A percentile compares a stretch with the other conserved stretches of the same genome.
phyloP scores from a whole-genome alignment of 176 grass and related monocot species.

The Eragrostis curvula region DNA sequence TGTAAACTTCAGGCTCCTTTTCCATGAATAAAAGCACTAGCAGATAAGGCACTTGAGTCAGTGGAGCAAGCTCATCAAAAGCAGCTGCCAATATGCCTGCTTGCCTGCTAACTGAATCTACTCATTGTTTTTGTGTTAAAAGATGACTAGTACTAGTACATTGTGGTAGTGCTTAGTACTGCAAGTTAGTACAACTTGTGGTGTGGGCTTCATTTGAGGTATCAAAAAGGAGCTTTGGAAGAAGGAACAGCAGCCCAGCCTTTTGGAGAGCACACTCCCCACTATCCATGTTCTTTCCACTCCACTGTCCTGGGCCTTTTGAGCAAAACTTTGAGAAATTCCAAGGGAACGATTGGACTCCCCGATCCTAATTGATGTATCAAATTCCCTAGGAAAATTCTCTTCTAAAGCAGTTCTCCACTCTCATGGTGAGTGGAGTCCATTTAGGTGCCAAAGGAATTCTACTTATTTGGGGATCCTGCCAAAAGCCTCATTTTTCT shows the following conservation, averaged over 20 bases:
- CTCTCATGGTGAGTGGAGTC: constrained; percentile 37
- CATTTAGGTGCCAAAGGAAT: constrained; percentile 42
- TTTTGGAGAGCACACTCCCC: constrained; percentile 40
- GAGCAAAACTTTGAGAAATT: constrained; percentile 22
- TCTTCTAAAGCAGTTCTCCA: constrained; percentile 28
- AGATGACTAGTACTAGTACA: not conserved
- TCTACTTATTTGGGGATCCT: constrained; percentile 31
- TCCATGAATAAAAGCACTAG: constrained; percentile 17
- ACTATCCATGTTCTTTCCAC: constrained; percentile 16
- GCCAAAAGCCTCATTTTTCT: constrained; percentile 27
- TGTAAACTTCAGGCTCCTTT: constrained; percentile 41
- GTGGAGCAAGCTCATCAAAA: constrained; percentile 33
- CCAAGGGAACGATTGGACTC: constrained; percentile 34
- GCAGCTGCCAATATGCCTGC: constrained; percentile 6
- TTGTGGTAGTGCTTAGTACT: constrained; percentile 1
- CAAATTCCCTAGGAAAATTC: constrained; percentile 39
- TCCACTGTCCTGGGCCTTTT: constrained; percentile 29
- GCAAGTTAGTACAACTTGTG: constrained; percentile 8
- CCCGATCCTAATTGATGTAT: constrained; percentile 33
- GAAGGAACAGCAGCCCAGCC: constrained; percentile 35
- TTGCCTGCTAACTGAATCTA: constrained; percentile 25
- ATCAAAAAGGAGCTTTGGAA: constrained; percentile 38
- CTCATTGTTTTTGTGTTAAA: not conserved
- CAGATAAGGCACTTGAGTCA: constrained; percentile 33
- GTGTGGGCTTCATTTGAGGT: constrained; percentile 33